A percentile compares a stretch with the other conserved stretches of the same genome.
These are phyloP conservation scores for Sporothrix schenckii DNA, from an alignment of 2,329 filamentous ascomycete species.

Conservation along the genomic window DNA sequence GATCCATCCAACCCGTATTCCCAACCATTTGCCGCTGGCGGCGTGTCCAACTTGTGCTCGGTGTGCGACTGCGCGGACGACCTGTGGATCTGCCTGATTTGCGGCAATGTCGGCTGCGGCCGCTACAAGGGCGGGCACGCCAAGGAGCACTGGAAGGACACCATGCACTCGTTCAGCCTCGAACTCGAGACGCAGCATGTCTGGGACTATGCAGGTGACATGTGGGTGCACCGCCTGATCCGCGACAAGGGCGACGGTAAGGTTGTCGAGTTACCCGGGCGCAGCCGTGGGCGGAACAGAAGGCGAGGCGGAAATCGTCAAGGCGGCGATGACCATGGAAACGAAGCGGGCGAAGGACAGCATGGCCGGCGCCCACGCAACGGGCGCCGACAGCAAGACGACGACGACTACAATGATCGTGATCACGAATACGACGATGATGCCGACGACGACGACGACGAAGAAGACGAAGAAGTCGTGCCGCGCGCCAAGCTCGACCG, in stretches of 20 bases:
- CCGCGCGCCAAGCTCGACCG: slow-evolving; percentile 70
- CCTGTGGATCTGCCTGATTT: slow-evolving; percentile 94
- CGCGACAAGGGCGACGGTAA: slow-evolving; percentile 92
- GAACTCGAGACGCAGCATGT: slow-evolving; percentile 93
- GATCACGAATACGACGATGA: neutral
- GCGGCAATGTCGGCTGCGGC: slow-evolving; percentile 88
- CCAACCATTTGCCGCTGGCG: slow-evolving; percentile 60
- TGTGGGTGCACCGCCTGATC: slow-evolving; percentile 93
- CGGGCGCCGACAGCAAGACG: slow-evolving; percentile 24
- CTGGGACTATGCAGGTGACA: slow-evolving; percentile 96
- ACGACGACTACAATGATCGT: neutral
- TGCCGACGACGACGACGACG: slow-evolving; percentile 26
- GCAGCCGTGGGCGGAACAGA: slow-evolving; percentile 32
- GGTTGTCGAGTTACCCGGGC: slow-evolving; percentile 79
- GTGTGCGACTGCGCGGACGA: slow-evolving; percentile 80
- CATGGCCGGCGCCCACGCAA: neutral
- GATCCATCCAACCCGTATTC: slow-evolving; percentile 55
- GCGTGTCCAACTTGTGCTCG: slow-evolving; percentile 71
- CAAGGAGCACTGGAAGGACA: slow-evolving; percentile 89
- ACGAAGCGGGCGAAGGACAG: neutral
- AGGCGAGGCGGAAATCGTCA: neutral
- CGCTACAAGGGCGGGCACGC: slow-evolving; percentile 93
- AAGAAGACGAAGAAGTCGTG: slow-evolving; percentile 42
- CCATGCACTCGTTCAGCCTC: slow-evolving; percentile 86
- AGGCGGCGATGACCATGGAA: neutral